phyloP scores from a whole-genome alignment of 495 filamentous ascomycete species.

The Pseudoneurospora amorphoporcata region DNA sequence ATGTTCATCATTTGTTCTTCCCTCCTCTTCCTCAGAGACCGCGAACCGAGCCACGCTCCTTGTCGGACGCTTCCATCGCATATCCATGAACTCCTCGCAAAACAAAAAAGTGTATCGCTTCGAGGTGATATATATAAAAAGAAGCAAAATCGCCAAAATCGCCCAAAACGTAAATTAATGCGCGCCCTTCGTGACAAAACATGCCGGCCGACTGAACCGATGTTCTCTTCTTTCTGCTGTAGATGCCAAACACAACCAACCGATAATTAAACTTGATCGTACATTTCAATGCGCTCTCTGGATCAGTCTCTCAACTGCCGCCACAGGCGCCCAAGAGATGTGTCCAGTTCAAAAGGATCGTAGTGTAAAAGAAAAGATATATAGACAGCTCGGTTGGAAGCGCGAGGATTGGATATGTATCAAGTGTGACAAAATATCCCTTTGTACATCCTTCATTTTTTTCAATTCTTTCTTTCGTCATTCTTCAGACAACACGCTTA shows the following conservation, averaged over 20 bases:
- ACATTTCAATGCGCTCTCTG: neutral
- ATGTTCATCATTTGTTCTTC: neutral
- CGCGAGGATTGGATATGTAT: neutral
- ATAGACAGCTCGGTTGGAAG: slow-evolving; percentile 3
- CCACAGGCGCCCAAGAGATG: neutral
- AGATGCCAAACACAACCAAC: neutral
- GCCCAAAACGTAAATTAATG: neutral
- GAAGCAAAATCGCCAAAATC: neutral
- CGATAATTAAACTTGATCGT: neutral
- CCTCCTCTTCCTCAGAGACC: neutral
- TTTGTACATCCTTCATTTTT: neutral
- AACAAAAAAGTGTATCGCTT: neutral
- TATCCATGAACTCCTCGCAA: neutral
- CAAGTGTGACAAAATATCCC: neutral
- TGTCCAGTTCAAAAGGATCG: neutral
- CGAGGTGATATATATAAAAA: neutral
- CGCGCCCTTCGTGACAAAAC: neutral
- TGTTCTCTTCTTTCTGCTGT: neutral
- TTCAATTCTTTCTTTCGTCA: neutral
- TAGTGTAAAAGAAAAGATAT: neutral
- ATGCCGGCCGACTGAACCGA: neutral
- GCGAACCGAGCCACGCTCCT: neutral
- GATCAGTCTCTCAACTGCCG: neutral
- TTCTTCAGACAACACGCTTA: slow-evolving; percentile 6
- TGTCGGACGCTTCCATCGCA: neutral